Conservation (phyloP, 257 asterid species). For the Ehretia macrophylla region DNA sequence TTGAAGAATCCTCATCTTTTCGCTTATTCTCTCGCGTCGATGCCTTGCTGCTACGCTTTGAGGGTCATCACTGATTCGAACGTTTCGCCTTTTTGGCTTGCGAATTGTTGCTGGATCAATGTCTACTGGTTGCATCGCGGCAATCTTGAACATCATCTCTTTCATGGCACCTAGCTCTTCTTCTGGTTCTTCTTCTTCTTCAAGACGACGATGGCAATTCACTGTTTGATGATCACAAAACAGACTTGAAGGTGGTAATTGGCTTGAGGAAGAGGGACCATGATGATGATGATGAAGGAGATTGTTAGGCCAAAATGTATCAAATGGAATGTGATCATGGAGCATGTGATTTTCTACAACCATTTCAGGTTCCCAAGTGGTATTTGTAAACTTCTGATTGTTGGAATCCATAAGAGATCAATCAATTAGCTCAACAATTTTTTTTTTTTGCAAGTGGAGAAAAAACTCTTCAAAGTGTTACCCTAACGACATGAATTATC, state of each 20-base stretch:
- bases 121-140: constrained; percentile 92
- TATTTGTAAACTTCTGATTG: constrained; percentile 28
- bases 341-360: constrained; percentile 22
- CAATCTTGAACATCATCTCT: constrained; percentile 92
- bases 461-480: background rate
- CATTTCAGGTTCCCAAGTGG: constrained; percentile 30
- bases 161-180: constrained; percentile 82
- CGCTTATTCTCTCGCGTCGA: constrained; percentile 85
- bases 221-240: constrained; percentile 3
- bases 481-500: background rate
- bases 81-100: constrained; percentile 63
- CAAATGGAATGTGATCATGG: constrained; percentile 18
- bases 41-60: constrained; percentile 91
- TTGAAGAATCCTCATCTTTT: constrained; percentile 67
- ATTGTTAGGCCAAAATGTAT: constrained; percentile 35
- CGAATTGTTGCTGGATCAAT: constrained; percentile 72
- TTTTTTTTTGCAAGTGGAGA: background rate
- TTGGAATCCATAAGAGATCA: constrained; percentile 36
- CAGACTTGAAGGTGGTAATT: constrained; percentile 4
- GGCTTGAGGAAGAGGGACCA: constrained; percentile 16
- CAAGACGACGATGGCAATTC: constrained; percentile 1
- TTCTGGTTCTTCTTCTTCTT: constrained; percentile 26
- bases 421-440: too few species aligned
- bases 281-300: constrained; percentile 15
- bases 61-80: constrained; percentile 84